Evolutionary conservation across 352 stramenopile genomes (phyloP), one percentile per base, ranked within the genome.

Genomic region (Pythium rishiriense): DNA sequence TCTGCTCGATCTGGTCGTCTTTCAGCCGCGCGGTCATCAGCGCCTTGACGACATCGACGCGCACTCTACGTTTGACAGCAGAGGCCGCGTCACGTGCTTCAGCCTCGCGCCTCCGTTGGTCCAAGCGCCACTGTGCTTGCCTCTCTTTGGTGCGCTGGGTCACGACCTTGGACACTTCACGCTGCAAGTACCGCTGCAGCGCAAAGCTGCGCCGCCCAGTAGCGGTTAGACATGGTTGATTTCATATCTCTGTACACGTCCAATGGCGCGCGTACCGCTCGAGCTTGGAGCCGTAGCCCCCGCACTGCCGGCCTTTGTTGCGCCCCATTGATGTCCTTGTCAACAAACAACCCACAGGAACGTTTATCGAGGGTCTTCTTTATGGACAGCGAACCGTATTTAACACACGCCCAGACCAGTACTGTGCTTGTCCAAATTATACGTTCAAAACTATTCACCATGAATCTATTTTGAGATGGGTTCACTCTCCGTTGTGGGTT

Each of bases 251-350:
- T 15, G 29, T 59, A n/a, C 4, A 26, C 12, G 37, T 31, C 21
- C 25, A 15, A 31, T 21, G 14, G 3, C 24, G 15, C 25, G n/a
- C 58, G 22, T 15, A 81, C 83, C 80, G 69, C 73, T 90, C 81
- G 62, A 88, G 85, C 75, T 93, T 93, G 59, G 79, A 91, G 58
- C 68, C 68, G 51, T 78, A 88, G 68, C 78, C 79, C 25, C 81
- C 83, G 68, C 81, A 91, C 65, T 90, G 83, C 9, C 81, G 74
- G 9, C 81, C 83, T 62, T 92, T 92, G 26, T 92, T 92, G 43
- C 83, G 75, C 0, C 81, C 81, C 83, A 93, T 92, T 21, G 19
- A 56, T 22, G n/a, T 41, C 35, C 35, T 41, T 9, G 12, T 35
- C 35, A 9, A 35, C 1, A 25, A 50, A 28, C 28, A 22, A 50